These are phyloP conservation scores for Fusarium piperis DNA, from an alignment of 2,329 filamentous ascomycete species.

Conservation along the genomic window DNA sequence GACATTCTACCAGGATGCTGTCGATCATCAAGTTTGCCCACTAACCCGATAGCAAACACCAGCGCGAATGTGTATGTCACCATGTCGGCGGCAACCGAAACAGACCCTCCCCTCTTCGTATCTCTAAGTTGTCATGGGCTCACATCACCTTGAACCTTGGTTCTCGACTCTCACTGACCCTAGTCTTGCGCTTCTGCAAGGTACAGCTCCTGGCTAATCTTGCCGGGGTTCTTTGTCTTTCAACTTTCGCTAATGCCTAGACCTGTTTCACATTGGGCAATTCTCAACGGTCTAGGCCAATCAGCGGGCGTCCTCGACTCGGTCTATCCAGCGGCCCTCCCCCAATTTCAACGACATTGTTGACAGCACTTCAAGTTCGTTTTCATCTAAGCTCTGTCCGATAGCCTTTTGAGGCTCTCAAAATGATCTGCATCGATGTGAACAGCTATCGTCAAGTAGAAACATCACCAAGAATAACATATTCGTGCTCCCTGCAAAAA, in stretches of 20 bases:
- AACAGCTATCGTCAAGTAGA: not conserved
- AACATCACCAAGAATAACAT: not conserved
- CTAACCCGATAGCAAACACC: not conserved
- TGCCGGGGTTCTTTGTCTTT: constrained; percentile 16
- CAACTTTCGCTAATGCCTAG: constrained; percentile 23
- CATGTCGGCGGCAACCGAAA: constrained; percentile 12
- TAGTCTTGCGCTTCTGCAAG: constrained; percentile 29
- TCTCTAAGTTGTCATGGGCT: constrained; percentile 1
- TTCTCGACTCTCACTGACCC: not conserved
- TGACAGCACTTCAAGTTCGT: not conserved
- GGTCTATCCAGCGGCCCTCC: not conserved
- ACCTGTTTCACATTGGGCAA: constrained; percentile 29
- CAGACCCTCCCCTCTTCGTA: not conserved
- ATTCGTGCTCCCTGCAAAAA: not conserved
- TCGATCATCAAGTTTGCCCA: not conserved
- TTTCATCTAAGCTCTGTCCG: not conserved
- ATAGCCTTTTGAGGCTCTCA: not conserved
- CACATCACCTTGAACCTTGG: not conserved
- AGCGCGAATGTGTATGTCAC: not conserved
- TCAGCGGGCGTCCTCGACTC: not conserved
- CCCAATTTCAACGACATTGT: constrained; percentile 7
- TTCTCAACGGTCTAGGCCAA: constrained; percentile 21
- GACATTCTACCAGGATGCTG: not conserved
- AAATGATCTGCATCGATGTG: not conserved
- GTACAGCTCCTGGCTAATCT: constrained; percentile 28